A percentile compares a stretch with the other conserved stretches of the same genome.
Conservation (phyloP, 495 filamentous ascomycete genomes). For the Bombardia bombarda region DNA sequence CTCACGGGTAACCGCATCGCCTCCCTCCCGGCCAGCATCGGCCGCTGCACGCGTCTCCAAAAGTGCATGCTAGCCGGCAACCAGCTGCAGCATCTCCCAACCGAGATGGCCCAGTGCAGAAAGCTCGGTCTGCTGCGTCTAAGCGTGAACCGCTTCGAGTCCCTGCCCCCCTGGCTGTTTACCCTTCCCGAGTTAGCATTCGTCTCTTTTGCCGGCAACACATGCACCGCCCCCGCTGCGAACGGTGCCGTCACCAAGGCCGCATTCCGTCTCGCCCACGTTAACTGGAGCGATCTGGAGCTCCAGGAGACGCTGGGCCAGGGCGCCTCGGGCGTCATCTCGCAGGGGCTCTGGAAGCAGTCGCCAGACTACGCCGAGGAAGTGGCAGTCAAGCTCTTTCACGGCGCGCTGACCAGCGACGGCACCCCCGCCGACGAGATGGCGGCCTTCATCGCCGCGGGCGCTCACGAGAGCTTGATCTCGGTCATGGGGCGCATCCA, state of each 20-base stretch:
- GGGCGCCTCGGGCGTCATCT: conserved; percentile 32
- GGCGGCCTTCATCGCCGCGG: conserved; percentile 32
- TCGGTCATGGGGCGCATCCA: conserved; percentile 33
- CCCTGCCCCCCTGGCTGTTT: conserved; percentile 34
- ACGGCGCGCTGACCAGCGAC: conserved; percentile 29
- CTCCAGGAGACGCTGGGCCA: conserved; percentile 25
- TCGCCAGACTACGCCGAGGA: conserved; percentile 20
- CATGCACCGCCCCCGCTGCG: conserved; percentile 22
- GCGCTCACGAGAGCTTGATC: conserved; percentile 37
- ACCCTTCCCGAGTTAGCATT: conserved; percentile 35
- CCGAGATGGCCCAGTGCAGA: conserved; percentile 30
- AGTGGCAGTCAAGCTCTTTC: conserved; percentile 41
- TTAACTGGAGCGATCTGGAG: conserved; percentile 30
- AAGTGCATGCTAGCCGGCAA: conserved; percentile 39
- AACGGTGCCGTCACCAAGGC: conserved; percentile 8
- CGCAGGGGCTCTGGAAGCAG: conserved; percentile 25
- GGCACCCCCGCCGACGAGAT: conserved; percentile 38
- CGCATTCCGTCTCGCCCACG: conserved; percentile 20
- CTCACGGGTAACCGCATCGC: conserved; percentile 33
- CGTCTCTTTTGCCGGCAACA: conserved; percentile 38
- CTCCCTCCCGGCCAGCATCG: conserved; percentile 29
- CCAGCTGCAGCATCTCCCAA: conserved; percentile 24
- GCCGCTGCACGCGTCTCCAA: conserved; percentile 29
- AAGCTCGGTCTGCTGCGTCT: conserved; percentile 35
- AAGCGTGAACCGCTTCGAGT: conserved; percentile 28